Base-by-base conservation (phyloP, 352 stramenopile species). In the Globisporangium canariense region DNA sequence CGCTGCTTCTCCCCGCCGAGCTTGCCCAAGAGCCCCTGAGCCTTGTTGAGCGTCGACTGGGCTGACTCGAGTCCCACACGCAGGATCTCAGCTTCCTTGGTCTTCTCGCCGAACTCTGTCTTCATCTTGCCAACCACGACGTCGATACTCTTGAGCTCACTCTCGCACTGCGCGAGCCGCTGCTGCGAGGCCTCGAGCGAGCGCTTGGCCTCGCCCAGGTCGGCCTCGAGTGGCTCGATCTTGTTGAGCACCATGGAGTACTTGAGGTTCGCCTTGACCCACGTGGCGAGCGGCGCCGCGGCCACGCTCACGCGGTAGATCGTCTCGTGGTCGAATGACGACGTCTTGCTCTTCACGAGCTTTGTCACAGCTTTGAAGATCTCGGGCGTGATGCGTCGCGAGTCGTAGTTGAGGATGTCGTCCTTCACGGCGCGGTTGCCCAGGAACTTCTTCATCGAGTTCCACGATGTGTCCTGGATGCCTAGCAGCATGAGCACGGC, bases 371-470 rank as follows among this genome's bases (percentile, higher is more conserved):
- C 74, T 36, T 95, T 94, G 14, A 86, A 90, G 25, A 98, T 95
- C 14, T 97, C 91, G 0, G 83, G 75, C 1, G 86, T 96, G 65
- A 99, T 98, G 0, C 85, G 77, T 32, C 91, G 87, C 4, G 94
- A 90, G 50, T 99, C 95, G 56, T 96, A 99, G 73, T 98, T 98
- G 5, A 98, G 76, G 61, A 99, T 98, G 36, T 99, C 91, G 47
- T 98, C 96, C 63, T 98, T 98, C 4, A 99, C 94, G 1, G 93
- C 93, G 28, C 94, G 87, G 58, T 98, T 97, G 2, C 94, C 91
- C 1, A 99, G 67, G 64, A 99, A 99, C 66, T 97, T 97, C 66
- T 98, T 98, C 94, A 99, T 99, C 13, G 86, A 97, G 61, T 97
- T 93, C 96, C 96, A 99, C 1, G 90, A 97, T 16, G 92, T 97